Percentiles rank a stretch among this genome's conserved stretches.
Conservation (phyloP, 257 asterid genomes). For the Linaria vulgaris region DNA sequence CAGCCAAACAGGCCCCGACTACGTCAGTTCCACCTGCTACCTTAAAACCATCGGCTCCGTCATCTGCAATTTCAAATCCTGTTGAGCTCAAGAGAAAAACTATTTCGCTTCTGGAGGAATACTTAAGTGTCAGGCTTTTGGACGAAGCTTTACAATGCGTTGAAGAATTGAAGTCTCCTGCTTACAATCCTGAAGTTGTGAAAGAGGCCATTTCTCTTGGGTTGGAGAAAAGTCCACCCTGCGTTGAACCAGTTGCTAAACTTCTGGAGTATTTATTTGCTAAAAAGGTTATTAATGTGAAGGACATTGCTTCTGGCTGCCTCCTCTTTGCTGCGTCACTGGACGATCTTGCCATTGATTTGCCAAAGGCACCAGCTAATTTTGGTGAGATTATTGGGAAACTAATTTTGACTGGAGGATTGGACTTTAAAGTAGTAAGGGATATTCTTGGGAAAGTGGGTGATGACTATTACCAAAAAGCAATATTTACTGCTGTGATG, state of each 20-base stretch:
- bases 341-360: slow-evolving; percentile 91
- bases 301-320: slow-evolving; percentile 52
- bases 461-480: slow-evolving; percentile 60
- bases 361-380: slow-evolving; percentile 79
- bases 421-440: slow-evolving; percentile 58
- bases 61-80: slow-evolving; percentile 29
- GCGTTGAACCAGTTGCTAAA: slow-evolving; percentile 56
- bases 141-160: slow-evolving; percentile 85
- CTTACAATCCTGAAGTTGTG: slow-evolving; percentile 71
- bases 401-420: slow-evolving; percentile 49
- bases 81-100: slow-evolving; percentile 68
- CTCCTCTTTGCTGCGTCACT: slow-evolving; percentile 46
- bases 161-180: slow-evolving; percentile 73
- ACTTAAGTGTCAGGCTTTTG: slow-evolving; percentile 55
- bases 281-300: slow-evolving; percentile 46
- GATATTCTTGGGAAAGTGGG: slow-evolving; percentile 59
- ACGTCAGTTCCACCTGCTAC: slow-evolving; percentile 31
- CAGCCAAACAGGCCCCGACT: slow-evolving; percentile 36
- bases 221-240: slow-evolving; percentile 77
- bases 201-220: slow-evolving; percentile 73
- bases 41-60: slow-evolving; percentile 42
- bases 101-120: slow-evolving; percentile 66
- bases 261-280: slow-evolving; percentile 58
- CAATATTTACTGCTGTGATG: slow-evolving; percentile 42
- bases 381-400: slow-evolving; percentile 76